Evolutionary conservation across 2,329 filamentous ascomycete genomes (phyloP).

Genomic region (Neocatenulostroma microsporum): DNA sequence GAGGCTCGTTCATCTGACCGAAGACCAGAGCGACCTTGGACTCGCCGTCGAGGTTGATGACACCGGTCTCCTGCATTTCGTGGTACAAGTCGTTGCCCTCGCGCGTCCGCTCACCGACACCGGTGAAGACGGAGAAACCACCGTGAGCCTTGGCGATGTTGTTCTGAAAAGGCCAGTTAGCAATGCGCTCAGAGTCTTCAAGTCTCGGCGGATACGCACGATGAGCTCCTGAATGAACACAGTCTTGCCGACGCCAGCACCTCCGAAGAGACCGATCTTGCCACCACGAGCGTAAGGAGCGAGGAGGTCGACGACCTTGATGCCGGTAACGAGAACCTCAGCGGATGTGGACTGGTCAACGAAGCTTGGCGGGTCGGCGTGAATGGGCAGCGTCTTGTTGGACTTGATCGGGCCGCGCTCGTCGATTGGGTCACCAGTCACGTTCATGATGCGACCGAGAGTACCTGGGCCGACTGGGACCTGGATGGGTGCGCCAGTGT

Average conservation of each 20-base stretch:
- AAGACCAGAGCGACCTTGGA: slow-evolving; percentile 99
- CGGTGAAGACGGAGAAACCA: slow-evolving; percentile 99
- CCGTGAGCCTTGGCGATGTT: slow-evolving; percentile 99
- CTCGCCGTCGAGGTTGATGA: slow-evolving; percentile 98
- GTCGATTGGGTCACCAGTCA: slow-evolving; percentile 99
- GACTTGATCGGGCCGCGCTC: slow-evolving; percentile 98
- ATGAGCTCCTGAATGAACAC: slow-evolving; percentile 99
- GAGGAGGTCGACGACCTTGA: slow-evolving; percentile 99
- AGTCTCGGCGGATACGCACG: no score
- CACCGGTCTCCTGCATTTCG: slow-evolving; percentile 99
- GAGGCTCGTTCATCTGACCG: slow-evolving; percentile 99
- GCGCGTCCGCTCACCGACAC: slow-evolving; percentile 99
- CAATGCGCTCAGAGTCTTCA: slow-evolving; percentile 48
- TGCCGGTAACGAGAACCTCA: slow-evolving; percentile 96
- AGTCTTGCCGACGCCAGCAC: slow-evolving; percentile 99
- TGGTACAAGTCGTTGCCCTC: slow-evolving; percentile 99
- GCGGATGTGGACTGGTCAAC: slow-evolving; percentile 91
- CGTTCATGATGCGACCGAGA: slow-evolving; percentile 99
- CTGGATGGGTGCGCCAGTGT: slow-evolving; percentile 92
- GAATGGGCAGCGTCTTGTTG: slow-evolving; percentile 79
- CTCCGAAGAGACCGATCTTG: slow-evolving; percentile 99
- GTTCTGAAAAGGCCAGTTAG: slow-evolving; percentile 80
- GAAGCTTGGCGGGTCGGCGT: slow-evolving; percentile 89
- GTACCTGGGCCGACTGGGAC: slow-evolving; percentile 90
- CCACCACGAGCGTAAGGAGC: slow-evolving; percentile 99